phyloP scores from a whole-genome alignment of 176 grass and related monocot genomes.

The Carex scoparia region DNA sequence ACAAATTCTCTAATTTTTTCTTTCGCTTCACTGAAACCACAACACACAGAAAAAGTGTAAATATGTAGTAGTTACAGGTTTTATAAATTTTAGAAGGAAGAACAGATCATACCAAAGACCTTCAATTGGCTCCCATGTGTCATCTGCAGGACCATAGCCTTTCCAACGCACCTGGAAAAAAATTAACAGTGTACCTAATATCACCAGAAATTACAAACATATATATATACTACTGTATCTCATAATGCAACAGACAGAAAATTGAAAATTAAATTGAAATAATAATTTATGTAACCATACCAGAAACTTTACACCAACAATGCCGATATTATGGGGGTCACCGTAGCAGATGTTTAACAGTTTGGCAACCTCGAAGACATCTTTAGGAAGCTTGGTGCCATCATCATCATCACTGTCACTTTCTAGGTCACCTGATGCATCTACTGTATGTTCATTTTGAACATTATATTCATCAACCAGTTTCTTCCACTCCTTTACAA shows the following conservation, averaged over 20 bases:
- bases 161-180: slow-evolving; percentile 64
- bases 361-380: slow-evolving; percentile 53
- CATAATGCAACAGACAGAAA: not conserved
- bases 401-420: slow-evolving; percentile 33
- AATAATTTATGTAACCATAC: slow-evolving; percentile 38
- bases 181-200: not conserved
- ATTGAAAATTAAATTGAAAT: not conserved
- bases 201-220: not conserved
- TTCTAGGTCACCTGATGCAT: not conserved
- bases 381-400: slow-evolving; percentile 28
- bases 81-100: not conserved
- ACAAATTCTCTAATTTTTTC: slow-evolving; percentile 76
- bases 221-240: not conserved
- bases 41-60: slow-evolving; percentile 18
- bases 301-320: slow-evolving; percentile 45
- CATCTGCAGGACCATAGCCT: slow-evolving; percentile 62
- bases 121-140: slow-evolving; percentile 78
- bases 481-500: slow-evolving; percentile 56
- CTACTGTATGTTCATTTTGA: not conserved
- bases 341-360: slow-evolving; percentile 48
- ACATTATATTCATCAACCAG: slow-evolving; percentile 39
- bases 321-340: slow-evolving; percentile 36
- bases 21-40: slow-evolving; percentile 43
- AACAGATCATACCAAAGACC: slow-evolving; percentile 54
- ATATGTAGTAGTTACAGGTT: not conserved